Conservation (phyloP, 2,329 filamentous ascomycete species). For the Dothistroma septosporum region DNA sequence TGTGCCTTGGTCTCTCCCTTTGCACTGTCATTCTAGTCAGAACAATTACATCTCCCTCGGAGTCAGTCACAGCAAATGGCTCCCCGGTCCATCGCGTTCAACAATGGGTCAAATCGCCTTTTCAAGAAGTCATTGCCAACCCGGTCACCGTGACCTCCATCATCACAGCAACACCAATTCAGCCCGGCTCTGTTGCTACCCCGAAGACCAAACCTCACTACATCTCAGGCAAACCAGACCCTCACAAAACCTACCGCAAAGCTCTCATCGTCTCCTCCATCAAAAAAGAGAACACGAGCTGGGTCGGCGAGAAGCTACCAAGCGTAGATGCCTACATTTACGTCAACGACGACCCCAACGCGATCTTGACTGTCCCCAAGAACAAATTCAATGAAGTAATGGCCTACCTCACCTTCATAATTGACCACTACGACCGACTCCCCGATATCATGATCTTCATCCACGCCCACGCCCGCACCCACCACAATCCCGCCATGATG, state of each 20-base stretch:
- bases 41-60: neutral
- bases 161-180: neutral
- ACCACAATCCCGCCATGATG: slow-evolving; percentile 5
- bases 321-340: slow-evolving; percentile 5
- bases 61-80: neutral
- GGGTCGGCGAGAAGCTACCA: neutral
- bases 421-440: slow-evolving; percentile 8
- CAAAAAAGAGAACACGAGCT: slow-evolving; percentile 5
- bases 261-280: slow-evolving; percentile 5
- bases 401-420: slow-evolving; percentile 8
- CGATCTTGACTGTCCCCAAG: slow-evolving; percentile 4
- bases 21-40: neutral
- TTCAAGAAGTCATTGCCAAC: neutral
- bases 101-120: slow-evolving; percentile 1
- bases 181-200: neutral
- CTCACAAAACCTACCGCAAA: slow-evolving; percentile 4
- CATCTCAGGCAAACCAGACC: slow-evolving; percentile 2
- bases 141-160: neutral
- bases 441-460: slow-evolving; percentile 9
- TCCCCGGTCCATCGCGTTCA: neutral
- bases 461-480: slow-evolving; percentile 3
- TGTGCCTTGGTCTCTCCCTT: neutral
- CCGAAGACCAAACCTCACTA: slow-evolving; percentile 5
- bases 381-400: slow-evolving; percentile 9
- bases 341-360: slow-evolving; percentile 6